Base-by-base conservation (phyloP, 1,284 basidiomycete species). In the Heterobasidion irregulare region DNA sequence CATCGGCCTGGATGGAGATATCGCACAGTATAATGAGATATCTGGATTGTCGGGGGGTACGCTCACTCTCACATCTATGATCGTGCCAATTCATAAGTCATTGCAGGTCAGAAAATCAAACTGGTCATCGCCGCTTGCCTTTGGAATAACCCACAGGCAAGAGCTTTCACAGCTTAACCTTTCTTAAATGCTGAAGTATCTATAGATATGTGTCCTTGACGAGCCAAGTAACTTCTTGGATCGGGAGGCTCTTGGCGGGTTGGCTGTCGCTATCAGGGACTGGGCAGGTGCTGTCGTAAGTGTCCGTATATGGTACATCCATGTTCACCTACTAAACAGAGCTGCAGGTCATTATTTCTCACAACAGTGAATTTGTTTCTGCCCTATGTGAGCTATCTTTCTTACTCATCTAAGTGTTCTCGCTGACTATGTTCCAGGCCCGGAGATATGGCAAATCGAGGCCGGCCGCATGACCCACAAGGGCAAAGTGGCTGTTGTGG, bases 161-260 rank as follows among this genome's bases (percentile, higher is more conserved):
- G 26, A 26, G 55, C 33, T 52, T 52, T 50, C 51, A 48, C 32
- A 54, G 16, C 48, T 44, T 45, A 36, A 18, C 47, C 47, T 55
- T 18, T 15, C 7, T 47, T 18, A 19, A 47, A 16, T 4, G 46
- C 3, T 47, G 50, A 52, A 47, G 53, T 5, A 47, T 45, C 43
- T 56, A 51, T 54, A 82, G 80, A 84, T 85, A 61, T 89, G 87
- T 65, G 74, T 90, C n/a, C 77, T 93, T 45, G 92, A 94, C 68
- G 92, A 98, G 72, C 96, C 96, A 38, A 98, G 93, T 68, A 99
- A 99, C 76, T 99, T 98, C 78, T 83, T 96, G 76, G 94, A 94
- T 69, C 82, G 88, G 58, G 88, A 92, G 67, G 88, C 93, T 12
- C 75, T 95, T 19, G 93, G 95, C 64, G 96, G 97, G 61, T 77